Conservation (phyloP, 495 filamentous ascomycete species). For the Aspergillus bertholletiae region DNA sequence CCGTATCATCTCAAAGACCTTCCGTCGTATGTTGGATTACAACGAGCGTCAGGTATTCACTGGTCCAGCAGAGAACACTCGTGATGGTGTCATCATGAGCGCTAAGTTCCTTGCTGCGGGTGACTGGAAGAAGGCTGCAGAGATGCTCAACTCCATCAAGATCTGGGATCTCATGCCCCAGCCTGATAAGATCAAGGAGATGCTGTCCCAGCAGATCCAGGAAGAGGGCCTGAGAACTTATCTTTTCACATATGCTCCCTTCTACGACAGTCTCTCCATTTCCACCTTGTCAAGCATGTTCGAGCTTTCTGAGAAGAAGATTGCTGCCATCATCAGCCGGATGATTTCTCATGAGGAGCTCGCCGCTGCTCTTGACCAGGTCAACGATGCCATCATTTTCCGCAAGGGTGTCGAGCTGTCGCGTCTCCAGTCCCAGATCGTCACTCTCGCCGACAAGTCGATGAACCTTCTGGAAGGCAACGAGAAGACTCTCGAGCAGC, state of each 20-base stretch:
- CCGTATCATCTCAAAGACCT: slow-evolving; percentile 98
- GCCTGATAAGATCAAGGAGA: slow-evolving; percentile 85
- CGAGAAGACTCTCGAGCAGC: slow-evolving; percentile 92
- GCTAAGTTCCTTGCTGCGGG: slow-evolving; percentile 94
- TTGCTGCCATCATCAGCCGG: slow-evolving; percentile 90
- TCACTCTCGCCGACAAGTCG: slow-evolving; percentile 94
- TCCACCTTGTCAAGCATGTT: slow-evolving; percentile 88
- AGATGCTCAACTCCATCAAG: slow-evolving; percentile 94
- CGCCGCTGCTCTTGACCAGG: slow-evolving; percentile 92
- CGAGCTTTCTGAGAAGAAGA: slow-evolving; percentile 85
- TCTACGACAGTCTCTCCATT: slow-evolving; percentile 94
- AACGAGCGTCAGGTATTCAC: slow-evolving; percentile 99
- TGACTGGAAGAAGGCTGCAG: slow-evolving; percentile 94
- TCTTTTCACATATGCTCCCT: slow-evolving; percentile 98
- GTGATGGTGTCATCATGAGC: slow-evolving; percentile 98
- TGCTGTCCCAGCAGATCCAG: slow-evolving; percentile 96
- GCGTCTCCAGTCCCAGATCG: slow-evolving; percentile 88
- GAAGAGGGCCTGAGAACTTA: slow-evolving; percentile 97
- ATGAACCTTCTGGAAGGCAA: slow-evolving; percentile 93
- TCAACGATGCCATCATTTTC: slow-evolving; percentile 97
- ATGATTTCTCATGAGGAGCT: slow-evolving; percentile 99
- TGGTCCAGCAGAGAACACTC: slow-evolving; percentile 95
- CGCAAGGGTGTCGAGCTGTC: slow-evolving; percentile 98
- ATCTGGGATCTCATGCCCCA: slow-evolving; percentile 96
- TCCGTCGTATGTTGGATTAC: slow-evolving; percentile 98